phyloP scores from a whole-genome alignment of 495 filamentous ascomycete genomes.

The Penicillium bovifimosum region DNA sequence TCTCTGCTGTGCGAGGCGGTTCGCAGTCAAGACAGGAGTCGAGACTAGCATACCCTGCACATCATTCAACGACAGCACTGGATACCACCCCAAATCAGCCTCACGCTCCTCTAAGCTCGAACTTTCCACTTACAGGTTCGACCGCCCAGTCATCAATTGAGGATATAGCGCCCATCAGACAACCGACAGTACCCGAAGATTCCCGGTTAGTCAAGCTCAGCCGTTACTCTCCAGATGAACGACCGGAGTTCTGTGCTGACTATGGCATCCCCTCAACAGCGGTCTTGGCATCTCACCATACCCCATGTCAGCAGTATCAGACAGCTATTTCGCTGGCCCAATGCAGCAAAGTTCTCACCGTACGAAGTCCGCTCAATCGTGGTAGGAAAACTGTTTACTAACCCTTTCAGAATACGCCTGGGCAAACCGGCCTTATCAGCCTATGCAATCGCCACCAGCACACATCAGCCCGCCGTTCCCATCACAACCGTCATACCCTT shows the following conservation, averaged over 20 bases:
- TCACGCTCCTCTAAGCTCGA: conserved; percentile 3
- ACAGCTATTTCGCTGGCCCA: conserved; percentile 20
- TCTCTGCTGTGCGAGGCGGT: conserved; percentile 2
- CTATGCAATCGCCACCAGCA: conserved; percentile 12
- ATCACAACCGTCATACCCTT: conserved; percentile 15
- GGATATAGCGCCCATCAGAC: neutral
- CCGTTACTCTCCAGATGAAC: neutral
- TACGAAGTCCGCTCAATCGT: conserved; percentile 2
- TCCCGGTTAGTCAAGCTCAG: conserved; percentile 8
- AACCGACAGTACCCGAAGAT: conserved; percentile 4
- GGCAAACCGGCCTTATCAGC: conserved; percentile 21
- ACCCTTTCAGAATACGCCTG: conserved; percentile 22
- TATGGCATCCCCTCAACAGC: conserved; percentile 5
- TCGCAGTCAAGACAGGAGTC: conserved; percentile 8
- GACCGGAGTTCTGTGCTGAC: neutral
- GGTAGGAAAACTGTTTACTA: neutral
- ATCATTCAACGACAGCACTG: conserved; percentile 12
- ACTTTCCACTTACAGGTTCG: conserved; percentile 8
- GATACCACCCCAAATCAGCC: conserved; percentile 6
- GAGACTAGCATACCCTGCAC: conserved; percentile 3
- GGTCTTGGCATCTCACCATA: conserved; percentile 19
- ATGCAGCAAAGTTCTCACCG: conserved; percentile 26
- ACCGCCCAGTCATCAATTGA: conserved; percentile 6
- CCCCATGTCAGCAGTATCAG: conserved; percentile 27
- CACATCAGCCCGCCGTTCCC: conserved; percentile 17